Percentiles rank a stretch among this genome's conserved stretches.
These are phyloP conservation scores for Kandelia obovata DNA, from an alignment of 345 rosid species.

Conservation along the genomic window DNA sequence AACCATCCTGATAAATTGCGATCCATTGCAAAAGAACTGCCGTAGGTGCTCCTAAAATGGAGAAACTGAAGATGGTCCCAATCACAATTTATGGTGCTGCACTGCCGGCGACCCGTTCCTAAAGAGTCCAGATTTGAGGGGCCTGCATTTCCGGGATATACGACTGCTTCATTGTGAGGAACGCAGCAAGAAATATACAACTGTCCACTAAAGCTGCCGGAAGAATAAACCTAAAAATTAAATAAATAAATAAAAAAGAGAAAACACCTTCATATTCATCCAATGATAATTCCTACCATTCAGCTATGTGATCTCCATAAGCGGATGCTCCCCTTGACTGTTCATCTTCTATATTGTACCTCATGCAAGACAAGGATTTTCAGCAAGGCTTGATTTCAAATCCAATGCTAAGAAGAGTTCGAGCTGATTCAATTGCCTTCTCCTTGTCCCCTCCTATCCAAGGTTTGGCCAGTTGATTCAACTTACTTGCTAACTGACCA, in stretches of 20 bases:
- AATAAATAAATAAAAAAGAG: neutral
- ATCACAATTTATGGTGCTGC: slow-evolving; percentile 7
- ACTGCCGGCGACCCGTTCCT: slow-evolving; percentile 6
- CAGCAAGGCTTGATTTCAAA: slow-evolving; percentile 88
- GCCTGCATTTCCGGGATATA: slow-evolving; percentile 23
- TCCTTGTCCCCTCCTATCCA: slow-evolving; percentile 64
- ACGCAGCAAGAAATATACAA: slow-evolving; percentile 3
- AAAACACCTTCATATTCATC: slow-evolving; percentile 13
- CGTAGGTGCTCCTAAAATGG: neutral
- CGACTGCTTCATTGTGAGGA: neutral
- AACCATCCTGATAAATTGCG: neutral
- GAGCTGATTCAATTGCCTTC: slow-evolving; percentile 85
- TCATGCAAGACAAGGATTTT: slow-evolving; percentile 6
- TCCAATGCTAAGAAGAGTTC: slow-evolving; percentile 86
- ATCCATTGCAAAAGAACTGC: neutral
- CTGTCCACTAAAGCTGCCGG: slow-evolving; percentile 6
- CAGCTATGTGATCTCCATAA: slow-evolving; percentile 17
- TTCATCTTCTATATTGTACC: neutral
- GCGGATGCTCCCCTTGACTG: neutral
- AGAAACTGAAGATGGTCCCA: slow-evolving; percentile 5
- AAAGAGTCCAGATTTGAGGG: slow-evolving; percentile 6
- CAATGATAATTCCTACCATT: neutral
- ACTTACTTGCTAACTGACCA: slow-evolving; percentile 52
- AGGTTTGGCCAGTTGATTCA: slow-evolving; percentile 52
- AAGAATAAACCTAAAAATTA: neutral